These are phyloP conservation scores for Anisodus tanguticus DNA, from an alignment of 257 asterid genomes.

Conservation along the genomic window DNA sequence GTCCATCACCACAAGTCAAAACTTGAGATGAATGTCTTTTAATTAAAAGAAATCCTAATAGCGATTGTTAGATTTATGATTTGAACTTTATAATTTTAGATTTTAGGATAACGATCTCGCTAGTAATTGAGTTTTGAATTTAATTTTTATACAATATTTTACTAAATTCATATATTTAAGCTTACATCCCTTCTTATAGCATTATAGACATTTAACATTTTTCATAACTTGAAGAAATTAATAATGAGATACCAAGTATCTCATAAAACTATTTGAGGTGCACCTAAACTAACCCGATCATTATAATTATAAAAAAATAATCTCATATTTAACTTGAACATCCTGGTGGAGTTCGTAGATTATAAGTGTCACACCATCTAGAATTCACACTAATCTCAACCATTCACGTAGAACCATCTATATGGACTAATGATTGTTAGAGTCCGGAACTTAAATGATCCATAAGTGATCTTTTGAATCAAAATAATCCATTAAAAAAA, in stretches of 20 bases:
- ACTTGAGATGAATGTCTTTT: no score
- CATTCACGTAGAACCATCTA: not conserved
- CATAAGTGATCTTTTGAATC: no score
- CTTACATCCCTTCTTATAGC: not conserved
- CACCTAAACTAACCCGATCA: no score
- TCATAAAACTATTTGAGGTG: no score
- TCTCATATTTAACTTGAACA: no score
- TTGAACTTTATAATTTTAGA: not conserved
- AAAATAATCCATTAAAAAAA: no score
- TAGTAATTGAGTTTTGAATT: not conserved
- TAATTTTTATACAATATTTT: not conserved
- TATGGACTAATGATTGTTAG: not conserved
- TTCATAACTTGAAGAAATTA: not conserved
- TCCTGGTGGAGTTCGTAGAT: not conserved
- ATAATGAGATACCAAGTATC: not conserved
- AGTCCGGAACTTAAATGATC: no score
- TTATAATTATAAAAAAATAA: no score
- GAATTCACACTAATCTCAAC: not conserved
- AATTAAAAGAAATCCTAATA: no score
- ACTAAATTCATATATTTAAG: not conserved
- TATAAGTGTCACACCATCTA: not conserved
- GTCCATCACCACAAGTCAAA: no score
- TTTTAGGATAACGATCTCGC: not conserved
- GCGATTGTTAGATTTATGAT: no score
- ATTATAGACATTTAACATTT: not conserved